Percentiles rank a stretch among this genome's conserved stretches.
phyloP scores from a whole-genome alignment of 2,329 filamentous ascomycete genomes.

The Pseudogymnoascus pannorum region DNA sequence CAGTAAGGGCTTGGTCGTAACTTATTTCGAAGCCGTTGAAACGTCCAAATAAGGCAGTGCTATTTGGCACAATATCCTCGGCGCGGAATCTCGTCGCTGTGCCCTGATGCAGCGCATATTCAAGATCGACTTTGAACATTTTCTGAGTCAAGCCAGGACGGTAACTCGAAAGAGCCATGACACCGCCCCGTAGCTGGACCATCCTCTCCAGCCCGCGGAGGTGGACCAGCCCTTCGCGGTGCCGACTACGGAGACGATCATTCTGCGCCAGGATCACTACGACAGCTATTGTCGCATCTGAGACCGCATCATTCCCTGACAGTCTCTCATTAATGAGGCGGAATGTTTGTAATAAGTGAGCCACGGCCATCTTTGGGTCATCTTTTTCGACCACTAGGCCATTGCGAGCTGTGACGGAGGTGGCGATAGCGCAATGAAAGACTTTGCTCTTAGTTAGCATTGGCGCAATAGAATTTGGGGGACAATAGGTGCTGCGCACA shows the following conservation, averaged over 20 bases:
- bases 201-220: conserved; percentile 27
- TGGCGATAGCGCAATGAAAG: conserved; percentile 27
- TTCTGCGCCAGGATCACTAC: conserved; percentile 26
- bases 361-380: conserved; percentile 17
- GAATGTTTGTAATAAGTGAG: conserved; percentile 24
- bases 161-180: conserved; percentile 16
- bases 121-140: conserved; percentile 23
- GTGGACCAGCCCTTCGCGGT: conserved; percentile 24
- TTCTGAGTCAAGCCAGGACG: conserved; percentile 21
- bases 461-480: not conserved
- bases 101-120: conserved; percentile 22
- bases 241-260: conserved; percentile 21
- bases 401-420: conserved; percentile 17
- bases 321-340: conserved; percentile 27
- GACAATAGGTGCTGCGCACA: conserved; percentile 20
- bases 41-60: not conserved
- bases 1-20: not conserved
- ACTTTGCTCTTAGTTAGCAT: conserved; percentile 13
- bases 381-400: conserved; percentile 7
- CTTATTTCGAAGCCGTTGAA: not conserved
- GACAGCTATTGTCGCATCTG: conserved; percentile 25
- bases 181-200: conserved; percentile 28
- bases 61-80: conserved; percentile 7
- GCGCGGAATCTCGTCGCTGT: conserved; percentile 16
- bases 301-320: conserved; percentile 19